Evolutionary conservation across 345 rosid species (phyloP), one percentile per base, ranked within the genome.

Genomic region (Linum lewisii): DNA sequence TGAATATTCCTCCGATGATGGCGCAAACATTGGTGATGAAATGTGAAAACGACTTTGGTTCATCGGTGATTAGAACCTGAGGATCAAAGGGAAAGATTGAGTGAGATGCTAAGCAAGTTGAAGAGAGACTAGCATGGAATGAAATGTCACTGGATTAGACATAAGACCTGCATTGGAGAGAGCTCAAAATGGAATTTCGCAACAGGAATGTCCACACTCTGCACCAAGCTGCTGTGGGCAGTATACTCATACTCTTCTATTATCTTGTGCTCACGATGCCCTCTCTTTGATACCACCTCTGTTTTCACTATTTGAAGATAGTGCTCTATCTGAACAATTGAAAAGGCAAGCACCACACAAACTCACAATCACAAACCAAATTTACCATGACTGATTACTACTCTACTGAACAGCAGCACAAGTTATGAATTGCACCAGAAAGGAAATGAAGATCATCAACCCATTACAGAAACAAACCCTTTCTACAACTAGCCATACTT

Each of bases 1-100:
- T 94, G 86, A 94, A 94, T 73, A 94, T 76, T 37, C 99, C 99
- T 20, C 97, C 99, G 25, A 93, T 85, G 29, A 90, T 93, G 63
- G 99, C 99, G 25, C 99, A 90, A 62, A 93, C 82, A 37, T 85
- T 93, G 67, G 99, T 93, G 77, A 93, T 77, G 54, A 93, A 93
- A 63, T 93, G 99, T 0, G 96, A 87, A 72, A 93, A 90, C 15
- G 97, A 93, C 73, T 81, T 93, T 0, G 72, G 72, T 73, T 72
- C 79, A 77, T 93, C 99, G 0, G 96, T 84, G 53, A 93, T 73
- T 52, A 90, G 70, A 69, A 90, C 95, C 99, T 94, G 74, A 70
- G 54, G 16, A n/a, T 34, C 29, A 23, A 65, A 49, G 54, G 23
- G 18, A 34, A 19, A 3, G 24, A 21, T 18, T 4, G 6, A 20